Evolutionary conservation across 2,329 filamentous ascomycete species (phyloP), one percentile per base, ranked within the genome.

Genomic region (Exophiala sp.): DNA sequence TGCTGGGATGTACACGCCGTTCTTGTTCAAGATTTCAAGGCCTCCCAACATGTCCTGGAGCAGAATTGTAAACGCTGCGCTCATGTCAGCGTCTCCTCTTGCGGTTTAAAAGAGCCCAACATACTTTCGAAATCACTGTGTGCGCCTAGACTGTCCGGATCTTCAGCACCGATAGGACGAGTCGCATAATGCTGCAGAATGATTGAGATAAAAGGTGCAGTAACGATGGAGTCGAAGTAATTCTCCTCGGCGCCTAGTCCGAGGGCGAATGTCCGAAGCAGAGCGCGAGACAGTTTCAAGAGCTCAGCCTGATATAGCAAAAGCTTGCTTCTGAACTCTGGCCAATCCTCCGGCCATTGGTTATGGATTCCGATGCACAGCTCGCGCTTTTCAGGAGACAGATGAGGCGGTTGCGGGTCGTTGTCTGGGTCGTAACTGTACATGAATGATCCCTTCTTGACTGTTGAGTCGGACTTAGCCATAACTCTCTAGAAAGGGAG

Each of bases 211-310:
- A 64, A 58, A 5, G 65, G 64, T 6, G 64, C 47, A 3, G 58
- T 46, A 18, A 55, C 59, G 16, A 81, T 77, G 2, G 68, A 67
- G 53, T 84, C 80, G 62, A 84, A 84, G 50, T 78, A 78, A 32
- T 73, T 63, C 61, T 85, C 81, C 0, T 74, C 71, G 2, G 84
- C 68, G 7, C 74, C 73, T 1, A 85, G 69, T 3, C 76, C 77
- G 2, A 85, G 69, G 0, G 82, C 80, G 60, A 85, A 82, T 4
- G 75, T 68, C 5, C 71, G 69, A 2, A 80, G 73, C 36, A 85
- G 63, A 34, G 70, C 73, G 20, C 81, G 72, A 1, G 80, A 75
- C 1, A 84, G 69, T 0, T 59, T 67, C 10, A 85, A 52, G 49
- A 66, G 60, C 3, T 44, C 33, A n/a, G 40, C 45, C 41, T 66